phyloP scores from a whole-genome alignment of 805 yeast genomes.

The Ogataea henricii region DNA sequence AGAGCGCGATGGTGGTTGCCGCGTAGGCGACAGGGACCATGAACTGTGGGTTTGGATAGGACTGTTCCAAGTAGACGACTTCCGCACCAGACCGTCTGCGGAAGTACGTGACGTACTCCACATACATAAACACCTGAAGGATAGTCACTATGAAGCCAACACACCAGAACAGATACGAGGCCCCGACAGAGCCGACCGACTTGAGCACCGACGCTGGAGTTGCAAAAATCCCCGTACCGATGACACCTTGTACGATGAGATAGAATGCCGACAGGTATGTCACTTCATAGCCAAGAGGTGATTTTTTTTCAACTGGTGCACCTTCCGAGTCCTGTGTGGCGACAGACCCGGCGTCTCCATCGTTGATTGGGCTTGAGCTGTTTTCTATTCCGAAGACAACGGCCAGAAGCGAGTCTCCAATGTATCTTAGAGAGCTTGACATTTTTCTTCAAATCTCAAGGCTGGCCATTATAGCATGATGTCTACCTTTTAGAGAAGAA shows the following conservation, averaged over 20 bases:
- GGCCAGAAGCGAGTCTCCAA: not conserved
- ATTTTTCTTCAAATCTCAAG: too few relatives aligned
- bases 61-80: slow-evolving; percentile 74
- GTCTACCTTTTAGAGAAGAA: too few relatives aligned
- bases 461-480: too few relatives aligned
- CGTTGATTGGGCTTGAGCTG: not conserved
- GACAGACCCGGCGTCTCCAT: not conserved
- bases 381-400: slow-evolving; percentile 5
- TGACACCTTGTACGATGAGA: slow-evolving; percentile 64
- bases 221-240: slow-evolving; percentile 78
- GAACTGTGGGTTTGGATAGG: slow-evolving; percentile 68
- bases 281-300: slow-evolving; percentile 41
- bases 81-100: slow-evolving; percentile 79
- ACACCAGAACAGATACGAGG: slow-evolving; percentile 46
- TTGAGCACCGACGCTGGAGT: slow-evolving; percentile 63
- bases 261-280: slow-evolving; percentile 49
- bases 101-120: slow-evolving; percentile 45
- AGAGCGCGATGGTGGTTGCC: slow-evolving; percentile 69
- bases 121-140: slow-evolving; percentile 39
- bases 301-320: slow-evolving; percentile 43
- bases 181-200: slow-evolving; percentile 46
- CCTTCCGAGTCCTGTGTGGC: slow-evolving; percentile 30
- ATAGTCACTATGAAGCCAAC: slow-evolving; percentile 42
- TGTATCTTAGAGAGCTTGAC: not conserved
- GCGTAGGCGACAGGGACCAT: slow-evolving; percentile 68